Evolutionary conservation across 306 rosid genomes (phyloP), one percentile per base, ranked within the genome.

Genomic region (Acacia melanoxylon): DNA sequence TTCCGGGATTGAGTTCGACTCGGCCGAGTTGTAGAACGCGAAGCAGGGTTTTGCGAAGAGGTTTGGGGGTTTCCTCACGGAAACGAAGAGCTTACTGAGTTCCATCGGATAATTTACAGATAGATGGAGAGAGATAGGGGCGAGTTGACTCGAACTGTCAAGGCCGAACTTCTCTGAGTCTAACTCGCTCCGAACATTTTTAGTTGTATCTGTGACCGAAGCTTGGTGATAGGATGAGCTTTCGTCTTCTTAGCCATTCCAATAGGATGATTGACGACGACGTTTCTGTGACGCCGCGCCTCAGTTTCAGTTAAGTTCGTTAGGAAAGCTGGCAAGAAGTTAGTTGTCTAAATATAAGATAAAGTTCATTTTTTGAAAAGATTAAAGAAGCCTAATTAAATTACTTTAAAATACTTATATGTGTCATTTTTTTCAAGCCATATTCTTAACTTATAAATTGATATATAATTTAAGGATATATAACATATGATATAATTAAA

Each of bases 71-170:
- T 81, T 89, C 22, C 65, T 76, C 66, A 62, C 9, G 80, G 89
- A 75, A 77, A 81, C n/a, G 80, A 86, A 68, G 83, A 81, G 69
- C 75, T 74, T 83, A 73, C 61, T 29, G 78, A 78, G 80, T 83
- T 78, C 74, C 86, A 76, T 71, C 15, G 58, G 40, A 69, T 42
- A 2, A 22, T 4, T 20, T 12, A 27, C 52, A 69, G 20, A 12
- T 8, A 41, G 72, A 70, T 17, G 14, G 49, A 37, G 41, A n/a
- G 40, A 25, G 35, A 22, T 59, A 1, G n/a, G 6, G n/a, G 15
- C 76, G 78, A 88, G 83, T 62, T 77, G 88, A 92, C 81, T 87
- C 85, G 72, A 79, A 46, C 80, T 72, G 84, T 81, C 81, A 68
- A 22, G 20, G 37, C 66, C 71, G 72, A 63, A 80, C 76, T 76